Evolutionary conservation across 169 alveolate species (phyloP), one percentile per base, ranked within the genome.

Genomic region (Cryptosporidium tyzzeri): DNA sequence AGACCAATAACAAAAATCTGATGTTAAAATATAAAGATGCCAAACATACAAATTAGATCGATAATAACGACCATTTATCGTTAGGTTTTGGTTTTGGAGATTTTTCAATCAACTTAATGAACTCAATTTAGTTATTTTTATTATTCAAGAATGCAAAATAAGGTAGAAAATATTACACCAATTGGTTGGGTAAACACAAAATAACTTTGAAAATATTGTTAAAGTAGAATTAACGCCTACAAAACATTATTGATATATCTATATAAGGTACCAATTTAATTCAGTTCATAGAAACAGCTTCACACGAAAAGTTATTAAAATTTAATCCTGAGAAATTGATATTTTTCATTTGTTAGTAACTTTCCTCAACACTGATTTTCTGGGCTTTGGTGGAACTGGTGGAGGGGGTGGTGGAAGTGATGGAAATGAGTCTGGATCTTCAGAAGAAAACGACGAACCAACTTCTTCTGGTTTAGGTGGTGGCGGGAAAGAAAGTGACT

Each of bases 321-420:
- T n/a, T 1, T 2, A 55, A n/a, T 12, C 16, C 50, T 18, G 16
- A 1, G 14, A n/a, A 31, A 33, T n/a, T 31, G 23, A 0, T 35
- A 33, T 29, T 14, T n/a, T 31, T 65, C 5, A n/a, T 3, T 0
- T 10, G 23, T 9, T 65, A 31, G 12, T 53, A 31, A 65, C 6
- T 14, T 0, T 12, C 23, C 7, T 2, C 2, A 48, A 0, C 0
- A 14, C 1, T 16, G 23, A 48, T 48, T 16, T 48, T 14, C 18
- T 5, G 21, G 55, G 50, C 48, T 65, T 65, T 65, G 71, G 33
- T 33, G 1, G 51, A 18, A n/a, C 33, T 0, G 71, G 71, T 65
- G 71, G 71, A 33, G 71, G 71, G 3, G 71, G 71, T n/a, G 71
- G 50, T 31, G 71, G 50, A 12, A 37, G 71, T 65, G 21, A 0